Evolutionary conservation across 1,284 basidiomycete species (phyloP), one percentile per base, ranked within the genome.

Genomic region (Phellinidium pouzarii): DNA sequence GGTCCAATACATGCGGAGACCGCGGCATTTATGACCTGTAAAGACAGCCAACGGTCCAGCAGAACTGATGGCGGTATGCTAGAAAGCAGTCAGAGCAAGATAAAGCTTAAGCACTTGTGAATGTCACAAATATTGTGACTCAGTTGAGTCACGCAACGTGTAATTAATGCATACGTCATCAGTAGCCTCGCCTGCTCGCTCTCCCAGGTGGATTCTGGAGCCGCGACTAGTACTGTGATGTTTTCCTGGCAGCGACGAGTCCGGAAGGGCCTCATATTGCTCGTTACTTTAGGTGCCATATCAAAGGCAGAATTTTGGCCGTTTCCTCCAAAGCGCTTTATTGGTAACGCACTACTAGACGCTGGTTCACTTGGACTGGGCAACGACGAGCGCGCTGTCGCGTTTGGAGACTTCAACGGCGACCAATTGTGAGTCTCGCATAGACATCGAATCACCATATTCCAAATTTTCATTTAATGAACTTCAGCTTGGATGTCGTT

Each of bases 351-450:
- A 0, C 76, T 98, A 44, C 75, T 96, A 55, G 75, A 82, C 59
- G 86, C 92, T 1, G 94, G 93, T 1, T 69, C 80, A 0, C 74
- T 96, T 60, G 94, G 94, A 1, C 70, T 99, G 17, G 76, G 77
- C 36, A 72, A 73, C n/a, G 76, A 81, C 37, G 82, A 80, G 20
- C 78, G 88, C 52, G 77, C 96, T 25, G 77, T 91, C 45, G 94
- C 94, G 1, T 88, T 94, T 63, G 95, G 92, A 26, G 95, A 99
- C 70, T 94, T 92, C 67, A 85, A 97, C 65, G 94, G 90, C 3
- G 94, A 98, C 67, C 93, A 96, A 65, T 90, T 90, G 91, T 95
- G 65, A 66, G 88, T 72, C 23, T 42, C 43, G 22, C 20, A 19
- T n/a, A 3, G 37, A 51, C 38, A 29, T 41, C 29, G 25, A 40